Evolutionary conservation across 1,139 yeast genomes (phyloP).

Genomic region (Saccharomyces pastorianus): DNA sequence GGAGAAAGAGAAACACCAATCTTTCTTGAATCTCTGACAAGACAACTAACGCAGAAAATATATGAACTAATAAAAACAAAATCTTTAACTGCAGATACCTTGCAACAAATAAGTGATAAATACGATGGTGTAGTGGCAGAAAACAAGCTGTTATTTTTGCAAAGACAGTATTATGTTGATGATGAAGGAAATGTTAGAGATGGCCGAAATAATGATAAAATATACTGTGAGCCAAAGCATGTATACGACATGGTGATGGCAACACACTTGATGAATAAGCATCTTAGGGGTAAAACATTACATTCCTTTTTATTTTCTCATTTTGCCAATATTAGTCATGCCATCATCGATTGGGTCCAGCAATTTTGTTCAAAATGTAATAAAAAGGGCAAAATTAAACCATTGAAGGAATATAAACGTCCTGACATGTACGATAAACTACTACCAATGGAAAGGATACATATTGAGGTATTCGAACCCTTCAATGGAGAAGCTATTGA

Average conservation of each 20-base stretch:
- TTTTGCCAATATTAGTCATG: constrained; percentile 26
- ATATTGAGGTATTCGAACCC: constrained; percentile 26
- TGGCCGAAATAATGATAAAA: constrained; percentile 18
- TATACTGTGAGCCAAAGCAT: constrained; percentile 27
- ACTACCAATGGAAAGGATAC: constrained; percentile 28
- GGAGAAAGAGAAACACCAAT: constrained; percentile 22
- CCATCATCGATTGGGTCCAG: constrained; percentile 14
- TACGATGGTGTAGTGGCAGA: constrained; percentile 16
- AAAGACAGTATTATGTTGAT: constrained; percentile 22
- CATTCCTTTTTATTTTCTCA: constrained; percentile 15
- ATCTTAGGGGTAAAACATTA: constrained; percentile 16
- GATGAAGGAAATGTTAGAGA: constrained; percentile 22
- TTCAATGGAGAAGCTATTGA: constrained; percentile 21
- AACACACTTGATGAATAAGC: constrained; percentile 28
- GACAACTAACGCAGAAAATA: constrained; percentile 24
- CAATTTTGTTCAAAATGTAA: constrained; percentile 28
- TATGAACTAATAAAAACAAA: constrained; percentile 22
- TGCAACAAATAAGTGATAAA: constrained; percentile 17
- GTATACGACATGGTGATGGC: constrained; percentile 26
- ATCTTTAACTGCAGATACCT: constrained; percentile 16
- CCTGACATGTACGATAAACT: constrained; percentile 17
- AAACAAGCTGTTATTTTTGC: constrained; percentile 18
- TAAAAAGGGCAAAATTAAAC: constrained; percentile 11
- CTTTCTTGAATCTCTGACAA: constrained; percentile 20
- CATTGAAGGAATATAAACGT: constrained; percentile 14